These are phyloP conservation scores for Lolium multiflorum DNA, from an alignment of 176 grass and related monocot genomes.

Conservation along the genomic window DNA sequence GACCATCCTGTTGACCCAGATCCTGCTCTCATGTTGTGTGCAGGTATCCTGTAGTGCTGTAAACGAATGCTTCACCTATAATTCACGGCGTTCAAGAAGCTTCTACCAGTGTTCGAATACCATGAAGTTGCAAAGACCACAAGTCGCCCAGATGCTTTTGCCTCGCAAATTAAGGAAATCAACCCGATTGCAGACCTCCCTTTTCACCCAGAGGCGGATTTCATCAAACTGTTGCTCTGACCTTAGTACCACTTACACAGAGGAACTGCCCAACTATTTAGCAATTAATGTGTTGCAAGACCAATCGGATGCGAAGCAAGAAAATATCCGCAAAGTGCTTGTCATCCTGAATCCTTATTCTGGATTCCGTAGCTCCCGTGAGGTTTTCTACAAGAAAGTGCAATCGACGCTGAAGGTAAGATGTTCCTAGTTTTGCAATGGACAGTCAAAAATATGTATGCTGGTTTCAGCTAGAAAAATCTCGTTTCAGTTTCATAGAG, in stretches of 20 bases:
- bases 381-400: conserved; percentile 83
- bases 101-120: conserved; percentile 25
- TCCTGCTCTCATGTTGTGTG: background rate
- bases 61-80: conserved; percentile 40
- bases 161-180: conserved; percentile 51
- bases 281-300: conserved; percentile 57
- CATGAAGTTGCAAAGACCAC: conserved; percentile 34
- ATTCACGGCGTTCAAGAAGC: conserved; percentile 33
- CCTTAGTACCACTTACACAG: conserved; percentile 52
- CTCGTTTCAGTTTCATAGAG: conserved; percentile 8
- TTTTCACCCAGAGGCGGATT: conserved; percentile 37
- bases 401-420: conserved; percentile 76
- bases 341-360: conserved; percentile 95
- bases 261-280: conserved; percentile 53
- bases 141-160: conserved; percentile 36
- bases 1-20: background rate
- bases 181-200: conserved; percentile 2
- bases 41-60: conserved; percentile 53
- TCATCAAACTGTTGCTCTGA: conserved; percentile 50
- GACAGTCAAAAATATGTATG: background rate
- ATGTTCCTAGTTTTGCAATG: conserved; percentile 15
- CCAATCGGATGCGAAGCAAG: conserved; percentile 55
- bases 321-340: conserved; percentile 63
- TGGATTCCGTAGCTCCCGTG: conserved; percentile 78
- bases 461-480: conserved; percentile 12